Percentiles rank a stretch among this genome's conserved stretches.
Evolutionary conservation across 2,329 filamentous ascomycete genomes (phyloP).

Genomic region (Arachnopeziza araneosa): DNA sequence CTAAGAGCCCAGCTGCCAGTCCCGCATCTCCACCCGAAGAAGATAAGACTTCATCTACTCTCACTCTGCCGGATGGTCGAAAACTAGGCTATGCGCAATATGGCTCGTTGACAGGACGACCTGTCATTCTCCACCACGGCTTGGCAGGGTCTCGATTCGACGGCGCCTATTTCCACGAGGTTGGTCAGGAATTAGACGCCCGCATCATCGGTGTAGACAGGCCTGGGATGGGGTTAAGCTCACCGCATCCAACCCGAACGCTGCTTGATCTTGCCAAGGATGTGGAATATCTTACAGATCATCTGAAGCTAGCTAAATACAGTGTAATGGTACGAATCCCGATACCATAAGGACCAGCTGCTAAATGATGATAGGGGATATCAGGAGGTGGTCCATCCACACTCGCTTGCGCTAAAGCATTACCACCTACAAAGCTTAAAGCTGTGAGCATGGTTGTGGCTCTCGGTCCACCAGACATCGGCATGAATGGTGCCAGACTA

Average conservation of each 20-base stretch:
- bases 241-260: conserved; percentile 27
- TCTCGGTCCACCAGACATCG: conserved; percentile 33
- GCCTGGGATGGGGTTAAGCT: conserved; percentile 38
- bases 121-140: conserved; percentile 37
- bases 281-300: conserved; percentile 34
- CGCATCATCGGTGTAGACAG: conserved; percentile 37
- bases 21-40: neutral
- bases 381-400: conserved; percentile 44
- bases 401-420: conserved; percentile 38
- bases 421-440: conserved; percentile 20
- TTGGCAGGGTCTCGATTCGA: conserved; percentile 39
- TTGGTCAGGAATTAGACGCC: conserved; percentile 19
- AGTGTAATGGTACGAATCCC: neutral
- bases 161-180: conserved; percentile 28
- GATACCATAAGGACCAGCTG: neutral
- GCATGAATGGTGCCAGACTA: conserved; percentile 21
- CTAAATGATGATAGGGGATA: conserved; percentile 19
- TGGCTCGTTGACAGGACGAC: conserved; percentile 22
- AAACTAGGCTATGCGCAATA: conserved; percentile 38
- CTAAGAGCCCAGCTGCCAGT: neutral
- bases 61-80: conserved; percentile 37
- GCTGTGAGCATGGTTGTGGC: conserved; percentile 21
- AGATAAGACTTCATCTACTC: conserved; percentile 3
- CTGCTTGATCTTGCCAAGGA: conserved; percentile 37
- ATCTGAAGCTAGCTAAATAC: conserved; percentile 32